phyloP scores from a whole-genome alignment of 2,329 filamentous ascomycete species.

The Stemphylium vesicarium region DNA sequence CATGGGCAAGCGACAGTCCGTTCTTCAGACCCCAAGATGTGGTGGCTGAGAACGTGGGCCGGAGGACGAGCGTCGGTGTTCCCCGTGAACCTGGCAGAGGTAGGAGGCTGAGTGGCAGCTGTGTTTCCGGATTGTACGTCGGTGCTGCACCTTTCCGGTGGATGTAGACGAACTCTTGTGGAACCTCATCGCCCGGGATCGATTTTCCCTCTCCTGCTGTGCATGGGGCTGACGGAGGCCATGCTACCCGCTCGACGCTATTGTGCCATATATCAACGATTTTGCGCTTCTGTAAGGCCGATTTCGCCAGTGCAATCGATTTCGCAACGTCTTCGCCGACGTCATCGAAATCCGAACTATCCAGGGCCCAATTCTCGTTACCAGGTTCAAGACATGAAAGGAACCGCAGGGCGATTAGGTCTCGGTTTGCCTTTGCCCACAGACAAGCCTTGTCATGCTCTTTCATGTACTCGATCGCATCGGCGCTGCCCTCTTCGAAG shows the following conservation, averaged over 20 bases:
- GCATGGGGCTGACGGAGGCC: conserved; percentile 33
- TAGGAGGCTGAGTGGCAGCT: conserved; percentile 36
- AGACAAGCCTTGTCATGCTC: conserved; percentile 46
- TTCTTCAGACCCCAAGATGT: conserved; percentile 42
- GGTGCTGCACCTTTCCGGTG: conserved; percentile 51
- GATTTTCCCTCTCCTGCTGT: neutral
- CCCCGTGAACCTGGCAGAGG: conserved; percentile 49
- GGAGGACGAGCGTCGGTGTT: conserved; percentile 48
- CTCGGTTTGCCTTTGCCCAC: conserved; percentile 48
- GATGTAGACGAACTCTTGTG: conserved; percentile 37
- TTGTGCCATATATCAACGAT: conserved; percentile 50
- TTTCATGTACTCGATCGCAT: conserved; percentile 39
- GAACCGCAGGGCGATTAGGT: conserved; percentile 50
- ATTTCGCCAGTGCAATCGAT: conserved; percentile 21
- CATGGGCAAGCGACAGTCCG: conserved; percentile 47
- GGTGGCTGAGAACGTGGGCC: conserved; percentile 35
- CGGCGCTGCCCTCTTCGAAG: conserved; percentile 30
- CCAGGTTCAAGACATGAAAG: conserved; percentile 45
- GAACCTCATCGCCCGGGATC: neutral
- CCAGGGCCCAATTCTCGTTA: conserved; percentile 31
- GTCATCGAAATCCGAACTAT: conserved; percentile 1
- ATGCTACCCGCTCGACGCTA: conserved; percentile 42
- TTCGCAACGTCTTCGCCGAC: conserved; percentile 6
- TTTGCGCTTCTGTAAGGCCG: conserved; percentile 33
- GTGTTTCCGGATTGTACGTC: conserved; percentile 28